phyloP scores from a whole-genome alignment of 805 yeast species.

The Yamadazyma sp. region DNA sequence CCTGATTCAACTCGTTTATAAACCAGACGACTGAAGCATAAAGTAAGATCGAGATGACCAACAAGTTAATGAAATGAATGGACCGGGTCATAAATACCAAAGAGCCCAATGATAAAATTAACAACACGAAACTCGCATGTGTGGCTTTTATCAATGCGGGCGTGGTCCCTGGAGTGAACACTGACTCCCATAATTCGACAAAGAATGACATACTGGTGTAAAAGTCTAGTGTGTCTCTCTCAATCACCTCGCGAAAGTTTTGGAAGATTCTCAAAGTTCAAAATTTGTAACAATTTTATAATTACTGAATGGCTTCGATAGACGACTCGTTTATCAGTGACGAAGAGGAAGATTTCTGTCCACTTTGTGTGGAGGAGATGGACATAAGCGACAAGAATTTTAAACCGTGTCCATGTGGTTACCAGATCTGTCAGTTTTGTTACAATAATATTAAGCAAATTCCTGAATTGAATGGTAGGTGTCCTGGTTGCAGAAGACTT shows the following conservation, averaged over 20 bases:
- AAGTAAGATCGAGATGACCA: conserved; percentile 58
- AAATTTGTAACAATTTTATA: not conserved
- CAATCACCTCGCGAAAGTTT: conserved; percentile 4
- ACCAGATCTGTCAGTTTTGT: conserved; percentile 97
- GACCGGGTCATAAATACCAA: conserved; percentile 62
- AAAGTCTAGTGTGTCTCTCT: not conserved
- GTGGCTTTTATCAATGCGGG: conserved; percentile 90
- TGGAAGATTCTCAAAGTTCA: not conserved
- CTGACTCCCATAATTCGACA: conserved; percentile 81
- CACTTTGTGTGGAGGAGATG: conserved; percentile 96
- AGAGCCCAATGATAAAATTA: conserved; percentile 54
- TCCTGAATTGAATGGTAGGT: conserved; percentile 91
- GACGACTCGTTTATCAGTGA: conserved; percentile 67
- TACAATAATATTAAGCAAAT: conserved; percentile 94
- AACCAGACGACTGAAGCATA: conserved; percentile 92
- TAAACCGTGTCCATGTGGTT: conserved; percentile 99
- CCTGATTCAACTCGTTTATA: conserved; percentile 59
- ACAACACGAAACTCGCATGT: conserved; percentile 72
- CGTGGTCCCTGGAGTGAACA: conserved; percentile 89
- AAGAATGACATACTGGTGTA: conserved; percentile 45
- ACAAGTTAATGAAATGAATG: conserved; percentile 62
- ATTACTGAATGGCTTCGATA: conserved; percentile 28
- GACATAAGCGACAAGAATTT: conserved; percentile 94
- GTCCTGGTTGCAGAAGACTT: conserved; percentile 95
- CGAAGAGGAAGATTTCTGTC: conserved; percentile 80